Percentiles rank a stretch among this genome's conserved stretches.
Conservation (phyloP, 768 basidiomycete genomes). For the Boletus pseudo-olivaceus region DNA sequence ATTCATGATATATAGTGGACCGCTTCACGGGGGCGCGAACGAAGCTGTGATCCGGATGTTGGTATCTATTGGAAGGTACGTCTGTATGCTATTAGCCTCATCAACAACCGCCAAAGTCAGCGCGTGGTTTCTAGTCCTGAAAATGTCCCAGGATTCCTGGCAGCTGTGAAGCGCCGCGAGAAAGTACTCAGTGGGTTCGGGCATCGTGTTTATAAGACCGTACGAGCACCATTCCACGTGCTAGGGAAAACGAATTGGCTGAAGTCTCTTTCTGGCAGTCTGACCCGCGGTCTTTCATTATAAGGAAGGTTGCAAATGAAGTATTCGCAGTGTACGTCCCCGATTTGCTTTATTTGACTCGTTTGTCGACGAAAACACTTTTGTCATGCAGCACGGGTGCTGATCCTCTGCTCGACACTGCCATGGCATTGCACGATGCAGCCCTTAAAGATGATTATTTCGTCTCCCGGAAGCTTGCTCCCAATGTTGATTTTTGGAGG, state of each 20-base stretch:
- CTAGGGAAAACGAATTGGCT: background rate
- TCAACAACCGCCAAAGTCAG: background rate
- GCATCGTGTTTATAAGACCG: slow-evolving; percentile 80
- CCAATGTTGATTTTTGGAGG: slow-evolving; percentile 91
- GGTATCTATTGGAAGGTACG: slow-evolving; percentile 78
- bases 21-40: slow-evolving; percentile 72
- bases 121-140: slow-evolving; percentile 48
- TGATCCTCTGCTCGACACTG: slow-evolving; percentile 82
- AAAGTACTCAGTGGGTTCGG: slow-evolving; percentile 90
- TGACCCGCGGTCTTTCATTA: slow-evolving; percentile 88
- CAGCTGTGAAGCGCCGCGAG: slow-evolving; percentile 83
- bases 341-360: background rate
- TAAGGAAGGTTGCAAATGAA: slow-evolving; percentile 85
- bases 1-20: slow-evolving; percentile 7
- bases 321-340: slow-evolving; percentile 78
- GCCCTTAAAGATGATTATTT: slow-evolving; percentile 93
- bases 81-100: background rate
- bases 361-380: background rate
- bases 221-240: slow-evolving; percentile 25
- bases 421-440: slow-evolving; percentile 83
- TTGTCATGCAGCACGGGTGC: slow-evolving; percentile 62
- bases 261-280: slow-evolving; percentile 44
- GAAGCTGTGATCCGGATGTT: slow-evolving; percentile 96
- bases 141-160: slow-evolving; percentile 82
- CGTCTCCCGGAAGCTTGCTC: slow-evolving; percentile 72